Conservation (phyloP, 1,284 basidiomycete genomes). For the Thelephora terrestris region DNA sequence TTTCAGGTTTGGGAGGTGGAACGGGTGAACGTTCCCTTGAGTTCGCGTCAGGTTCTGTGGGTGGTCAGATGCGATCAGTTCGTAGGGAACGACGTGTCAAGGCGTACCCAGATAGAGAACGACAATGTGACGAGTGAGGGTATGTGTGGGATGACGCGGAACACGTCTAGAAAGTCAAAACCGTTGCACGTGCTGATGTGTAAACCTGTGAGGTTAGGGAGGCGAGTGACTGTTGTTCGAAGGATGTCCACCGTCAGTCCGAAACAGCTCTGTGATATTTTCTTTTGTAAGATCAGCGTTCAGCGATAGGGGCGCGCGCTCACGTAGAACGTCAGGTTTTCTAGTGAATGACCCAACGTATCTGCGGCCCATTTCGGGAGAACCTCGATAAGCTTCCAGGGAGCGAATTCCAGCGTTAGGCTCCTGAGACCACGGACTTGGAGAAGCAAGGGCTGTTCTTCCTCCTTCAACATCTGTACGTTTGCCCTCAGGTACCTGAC, state of each 20-base stretch:
- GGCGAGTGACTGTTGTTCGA: constrained; percentile 32
- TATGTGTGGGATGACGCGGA: constrained; percentile 35
- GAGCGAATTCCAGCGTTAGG: constrained; percentile 45
- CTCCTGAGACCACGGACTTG: constrained; percentile 32
- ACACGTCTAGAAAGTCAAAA: constrained; percentile 37
- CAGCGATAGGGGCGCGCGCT: constrained; percentile 14
- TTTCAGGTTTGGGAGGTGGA: no score
- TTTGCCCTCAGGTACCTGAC: constrained; percentile 39
- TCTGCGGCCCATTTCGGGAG: constrained; percentile 43
- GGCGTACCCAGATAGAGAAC: constrained; percentile 42
- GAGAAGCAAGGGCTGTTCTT: constrained; percentile 26
- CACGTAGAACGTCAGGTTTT: constrained; percentile 47
- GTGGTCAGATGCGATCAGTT: no score
- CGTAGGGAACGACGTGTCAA: neutral
- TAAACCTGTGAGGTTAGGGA: constrained; percentile 43
- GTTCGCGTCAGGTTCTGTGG: no score
- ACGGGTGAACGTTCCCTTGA: no score
- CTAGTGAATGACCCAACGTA: constrained; percentile 31
- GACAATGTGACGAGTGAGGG: constrained; percentile 49
- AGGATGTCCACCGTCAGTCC: constrained; percentile 44
- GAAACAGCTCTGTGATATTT: constrained; percentile 33
- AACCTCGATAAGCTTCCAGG: constrained; percentile 46
- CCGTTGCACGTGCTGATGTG: constrained; percentile 51
- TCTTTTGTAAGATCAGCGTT: no score
- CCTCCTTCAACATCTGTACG: constrained; percentile 40